Evolutionary conservation across 2,329 filamentous ascomycete species (phyloP).

Genomic region (Triangularia verruculosa): DNA sequence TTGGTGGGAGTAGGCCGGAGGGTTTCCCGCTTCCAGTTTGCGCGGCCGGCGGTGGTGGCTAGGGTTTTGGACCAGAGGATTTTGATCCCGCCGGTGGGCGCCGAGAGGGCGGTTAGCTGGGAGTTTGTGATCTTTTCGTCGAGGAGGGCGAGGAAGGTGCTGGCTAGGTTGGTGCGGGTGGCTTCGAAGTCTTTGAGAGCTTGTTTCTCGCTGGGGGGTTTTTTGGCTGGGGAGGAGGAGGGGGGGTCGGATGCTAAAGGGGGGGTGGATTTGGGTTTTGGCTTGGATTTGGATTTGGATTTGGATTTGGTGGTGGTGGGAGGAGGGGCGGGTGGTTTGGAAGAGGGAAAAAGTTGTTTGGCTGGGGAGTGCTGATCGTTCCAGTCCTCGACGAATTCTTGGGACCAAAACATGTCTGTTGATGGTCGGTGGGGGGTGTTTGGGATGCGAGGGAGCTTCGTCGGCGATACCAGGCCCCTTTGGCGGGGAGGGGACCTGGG

Average conservation of each 20-base stretch:
- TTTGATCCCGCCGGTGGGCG: conserved; percentile 65
- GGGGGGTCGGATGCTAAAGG: conserved; percentile 13
- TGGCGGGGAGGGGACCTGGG: conserved; percentile 16
- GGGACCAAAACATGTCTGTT: conserved; percentile 59
- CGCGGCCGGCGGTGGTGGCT: conserved; percentile 73
- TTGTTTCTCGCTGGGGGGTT: conserved; percentile 28
- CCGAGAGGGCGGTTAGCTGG: conserved; percentile 55
- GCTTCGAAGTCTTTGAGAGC: conserved; percentile 60
- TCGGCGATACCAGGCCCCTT: conserved; percentile 33
- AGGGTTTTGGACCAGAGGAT: conserved; percentile 76
- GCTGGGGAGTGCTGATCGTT: conserved; percentile 53
- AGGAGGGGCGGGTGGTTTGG: conserved; percentile 17
- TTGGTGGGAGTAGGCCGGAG: conserved; percentile 21
- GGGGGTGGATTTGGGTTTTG: neutral
- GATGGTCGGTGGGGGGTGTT: conserved; percentile 51
- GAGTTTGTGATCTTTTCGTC: conserved; percentile 62
- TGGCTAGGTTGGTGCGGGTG: conserved; percentile 60
- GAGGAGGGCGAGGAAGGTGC: conserved; percentile 64
- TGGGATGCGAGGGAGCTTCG: conserved; percentile 45
- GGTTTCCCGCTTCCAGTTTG: conserved; percentile 65
- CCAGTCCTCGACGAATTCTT: conserved; percentile 59
- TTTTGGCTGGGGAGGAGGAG: conserved; percentile 26
- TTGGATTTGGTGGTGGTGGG: conserved; percentile 26
- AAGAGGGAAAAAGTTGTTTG: conserved; percentile 31
- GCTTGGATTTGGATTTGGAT: neutral